These are phyloP conservation scores for Hypoxylon sp. DNA, from an alignment of 2,329 filamentous ascomycete species.

Conservation along the genomic window DNA sequence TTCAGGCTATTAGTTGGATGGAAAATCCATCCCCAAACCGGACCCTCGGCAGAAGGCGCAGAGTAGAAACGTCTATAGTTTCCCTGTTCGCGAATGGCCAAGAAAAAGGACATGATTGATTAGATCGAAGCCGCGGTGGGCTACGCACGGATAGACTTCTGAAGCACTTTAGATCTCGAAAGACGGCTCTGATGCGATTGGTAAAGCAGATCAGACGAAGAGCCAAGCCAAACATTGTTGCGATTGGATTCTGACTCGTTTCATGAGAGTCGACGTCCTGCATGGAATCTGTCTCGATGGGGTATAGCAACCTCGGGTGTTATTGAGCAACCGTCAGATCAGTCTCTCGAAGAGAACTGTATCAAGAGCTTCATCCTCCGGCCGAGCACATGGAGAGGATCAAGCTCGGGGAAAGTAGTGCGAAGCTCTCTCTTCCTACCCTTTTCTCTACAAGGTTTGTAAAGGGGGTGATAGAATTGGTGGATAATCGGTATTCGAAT, in stretches of 20 bases:
- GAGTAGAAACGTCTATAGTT: slow-evolving; percentile 16
- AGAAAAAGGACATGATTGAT: background rate
- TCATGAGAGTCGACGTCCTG: slow-evolving; percentile 17
- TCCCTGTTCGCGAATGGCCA: slow-evolving; percentile 4
- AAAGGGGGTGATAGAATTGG: slow-evolving; percentile 4
- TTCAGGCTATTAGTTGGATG: slow-evolving; percentile 27
- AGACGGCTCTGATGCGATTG: slow-evolving; percentile 13
- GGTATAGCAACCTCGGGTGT: slow-evolving; percentile 2
- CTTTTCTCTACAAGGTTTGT: slow-evolving; percentile 13
- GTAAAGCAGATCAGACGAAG: slow-evolving; percentile 23
- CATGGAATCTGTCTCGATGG: slow-evolving; percentile 15
- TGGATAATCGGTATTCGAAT: background rate
- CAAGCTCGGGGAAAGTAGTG: slow-evolving; percentile 25
- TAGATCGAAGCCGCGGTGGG: background rate
- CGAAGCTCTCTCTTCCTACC: no score
- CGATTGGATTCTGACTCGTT: slow-evolving; percentile 17
- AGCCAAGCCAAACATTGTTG: slow-evolving; percentile 6
- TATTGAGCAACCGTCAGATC: background rate
- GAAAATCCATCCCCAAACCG: background rate
- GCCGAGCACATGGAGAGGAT: slow-evolving; percentile 22
- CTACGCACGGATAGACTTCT: slow-evolving; percentile 11
- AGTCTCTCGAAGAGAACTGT: slow-evolving; percentile 6
- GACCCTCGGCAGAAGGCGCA: slow-evolving; percentile 22
- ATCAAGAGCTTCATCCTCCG: slow-evolving; percentile 13
- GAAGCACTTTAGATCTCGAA: slow-evolving; percentile 22